phyloP scores from a whole-genome alignment of 2,329 filamentous ascomycete genomes.

The Cercospora sp. region DNA sequence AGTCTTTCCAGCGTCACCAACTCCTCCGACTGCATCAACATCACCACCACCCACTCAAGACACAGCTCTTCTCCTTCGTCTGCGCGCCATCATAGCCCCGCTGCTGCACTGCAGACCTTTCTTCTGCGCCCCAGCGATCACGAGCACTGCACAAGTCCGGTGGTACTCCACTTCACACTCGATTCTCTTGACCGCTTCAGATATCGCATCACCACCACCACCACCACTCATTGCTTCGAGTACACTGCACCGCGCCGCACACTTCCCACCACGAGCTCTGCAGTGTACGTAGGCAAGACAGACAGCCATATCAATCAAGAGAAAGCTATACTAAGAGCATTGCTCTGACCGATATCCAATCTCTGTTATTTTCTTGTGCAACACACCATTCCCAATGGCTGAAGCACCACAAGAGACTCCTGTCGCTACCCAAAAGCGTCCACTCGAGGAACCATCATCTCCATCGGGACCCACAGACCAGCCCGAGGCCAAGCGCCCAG shows the following conservation, averaged over 20 bases:
- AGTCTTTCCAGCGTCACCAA: neutral
- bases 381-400: conserved; percentile 29
- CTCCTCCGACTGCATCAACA: neutral
- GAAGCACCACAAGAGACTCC: conserved; percentile 46
- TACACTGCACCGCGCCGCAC: conserved; percentile 19
- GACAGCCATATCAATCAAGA: conserved; percentile 24
- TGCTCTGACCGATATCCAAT: neutral
- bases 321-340: neutral
- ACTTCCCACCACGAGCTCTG: conserved; percentile 15
- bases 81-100: conserved; percentile 9
- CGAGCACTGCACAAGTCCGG: conserved; percentile 5
- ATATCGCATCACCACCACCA: conserved; percentile 17
- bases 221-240: conserved; percentile 14
- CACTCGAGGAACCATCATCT: conserved; percentile 94
- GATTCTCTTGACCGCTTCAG: conserved; percentile 21
- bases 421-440: conserved; percentile 77
- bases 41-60: neutral
- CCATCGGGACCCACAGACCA: conserved; percentile 88
- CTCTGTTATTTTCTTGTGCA: neutral
- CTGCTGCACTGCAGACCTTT: conserved; percentile 3
- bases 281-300: conserved; percentile 28
- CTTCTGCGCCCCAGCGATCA: conserved; percentile 5
- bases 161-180: neutral
- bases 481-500: conserved; percentile 94
- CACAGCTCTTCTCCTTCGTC: conserved; percentile 4